These are phyloP conservation scores for Malbranchea cinnamomea DNA, from an alignment of 2,329 filamentous ascomycete genomes.

Conservation along the genomic window DNA sequence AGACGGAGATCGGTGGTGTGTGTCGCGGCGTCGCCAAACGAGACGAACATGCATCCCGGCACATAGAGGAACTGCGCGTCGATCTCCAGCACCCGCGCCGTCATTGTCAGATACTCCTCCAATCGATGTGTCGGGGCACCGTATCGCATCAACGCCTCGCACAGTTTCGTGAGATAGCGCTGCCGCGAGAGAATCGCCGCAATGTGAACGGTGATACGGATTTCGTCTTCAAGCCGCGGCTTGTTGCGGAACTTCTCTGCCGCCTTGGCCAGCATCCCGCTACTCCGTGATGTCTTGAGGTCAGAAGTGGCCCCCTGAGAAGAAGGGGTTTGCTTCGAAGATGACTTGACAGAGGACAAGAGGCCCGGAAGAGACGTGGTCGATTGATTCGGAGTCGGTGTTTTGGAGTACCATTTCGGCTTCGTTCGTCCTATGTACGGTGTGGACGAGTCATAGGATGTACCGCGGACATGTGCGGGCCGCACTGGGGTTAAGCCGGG, in stretches of 20 bases:
- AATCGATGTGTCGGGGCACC: slow-evolving; percentile 82
- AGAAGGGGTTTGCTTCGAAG: not conserved
- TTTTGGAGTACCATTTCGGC: slow-evolving; percentile 29
- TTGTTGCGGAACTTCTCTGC: slow-evolving; percentile 12
- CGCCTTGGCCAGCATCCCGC: slow-evolving; percentile 16
- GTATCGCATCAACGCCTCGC: slow-evolving; percentile 73
- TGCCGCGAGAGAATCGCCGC: slow-evolving; percentile 62
- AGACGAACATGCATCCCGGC: slow-evolving; percentile 86
- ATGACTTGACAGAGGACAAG: not conserved
- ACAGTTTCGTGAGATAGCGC: slow-evolving; percentile 69
- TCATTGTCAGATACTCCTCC: slow-evolving; percentile 83
- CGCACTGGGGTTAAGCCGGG: no score
- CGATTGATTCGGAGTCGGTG: slow-evolving; percentile 20
- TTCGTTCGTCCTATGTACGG: no score
- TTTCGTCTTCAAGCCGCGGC: slow-evolving; percentile 30
- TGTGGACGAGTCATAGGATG: slow-evolving; percentile 7
- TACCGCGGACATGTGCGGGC: slow-evolving; percentile 13
- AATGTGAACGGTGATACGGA: slow-evolving; percentile 46
- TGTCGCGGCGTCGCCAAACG: slow-evolving; percentile 48
- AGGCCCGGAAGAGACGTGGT: slow-evolving; percentile 19
- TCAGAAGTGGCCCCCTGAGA: slow-evolving; percentile 8
- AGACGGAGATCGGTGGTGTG: slow-evolving; percentile 34
- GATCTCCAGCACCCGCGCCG: slow-evolving; percentile 73
- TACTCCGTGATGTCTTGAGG: slow-evolving; percentile 24
- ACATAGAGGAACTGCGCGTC: slow-evolving; percentile 83